phyloP scores from a whole-genome alignment of 108 stramenopile species.

The Cyclotella sp. region DNA sequence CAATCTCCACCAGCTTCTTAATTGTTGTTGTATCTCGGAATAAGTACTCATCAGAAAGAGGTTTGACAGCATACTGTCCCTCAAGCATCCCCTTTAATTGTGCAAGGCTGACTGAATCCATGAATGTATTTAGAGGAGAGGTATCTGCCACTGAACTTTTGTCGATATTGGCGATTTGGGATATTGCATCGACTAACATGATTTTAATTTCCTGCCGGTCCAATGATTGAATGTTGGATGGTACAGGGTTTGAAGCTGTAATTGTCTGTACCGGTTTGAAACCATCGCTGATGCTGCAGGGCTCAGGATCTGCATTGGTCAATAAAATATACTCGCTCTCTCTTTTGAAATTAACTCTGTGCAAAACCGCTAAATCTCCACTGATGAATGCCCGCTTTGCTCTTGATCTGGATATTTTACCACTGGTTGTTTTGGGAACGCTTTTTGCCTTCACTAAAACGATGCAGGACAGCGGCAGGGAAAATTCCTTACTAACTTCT shows the following conservation, averaged over 20 bases:
- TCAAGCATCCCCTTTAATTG: constrained; percentile 90
- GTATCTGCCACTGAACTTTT: constrained; percentile 61
- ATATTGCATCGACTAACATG: constrained; percentile 64
- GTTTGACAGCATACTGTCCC: constrained; percentile 60
- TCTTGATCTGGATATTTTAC: constrained; percentile 97
- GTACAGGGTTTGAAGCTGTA: neutral
- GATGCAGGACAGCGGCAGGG: constrained; percentile 73
- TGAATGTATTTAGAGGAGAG: constrained; percentile 68
- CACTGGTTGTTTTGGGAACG: constrained; percentile 97
- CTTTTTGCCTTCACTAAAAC: constrained; percentile 86
- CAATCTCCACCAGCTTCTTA: constrained; percentile 80
- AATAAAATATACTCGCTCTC: constrained; percentile 5
- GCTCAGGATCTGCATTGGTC: neutral
- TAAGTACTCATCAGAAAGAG: constrained; percentile 88
- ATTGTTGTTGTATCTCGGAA: constrained; percentile 82
- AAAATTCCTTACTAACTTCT: constrained; percentile 82
- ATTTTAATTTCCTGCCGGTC: constrained; percentile 64
- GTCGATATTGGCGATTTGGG: constrained; percentile 58
- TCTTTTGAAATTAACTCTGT: constrained; percentile 56
- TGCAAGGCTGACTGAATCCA: constrained; percentile 83
- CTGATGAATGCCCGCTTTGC: constrained; percentile 80
- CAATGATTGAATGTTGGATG: constrained; percentile 54
- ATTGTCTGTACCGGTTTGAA: constrained; percentile 1
- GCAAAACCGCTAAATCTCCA: constrained; percentile 68
- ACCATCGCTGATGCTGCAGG: neutral